Evolutionary conservation across 176 grass and related monocot species (phyloP).

Genomic region (Musa acuminata): DNA sequence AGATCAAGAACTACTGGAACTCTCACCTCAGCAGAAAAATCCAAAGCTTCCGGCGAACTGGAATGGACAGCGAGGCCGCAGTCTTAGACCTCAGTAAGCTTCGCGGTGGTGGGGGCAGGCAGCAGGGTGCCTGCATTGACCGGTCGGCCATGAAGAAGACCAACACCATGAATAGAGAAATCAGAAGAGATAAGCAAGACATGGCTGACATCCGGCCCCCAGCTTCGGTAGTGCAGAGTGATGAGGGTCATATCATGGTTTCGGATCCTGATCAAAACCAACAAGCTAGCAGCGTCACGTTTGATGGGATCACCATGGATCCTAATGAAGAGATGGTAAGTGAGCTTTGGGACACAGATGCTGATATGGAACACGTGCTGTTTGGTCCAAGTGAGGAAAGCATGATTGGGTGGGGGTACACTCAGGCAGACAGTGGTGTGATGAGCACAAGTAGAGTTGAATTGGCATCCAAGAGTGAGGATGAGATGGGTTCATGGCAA

Average conservation of each 20-base stretch:
- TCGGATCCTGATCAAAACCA: slow-evolving; percentile 39
- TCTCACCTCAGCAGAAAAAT: slow-evolving; percentile 72
- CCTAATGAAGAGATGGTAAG: slow-evolving; percentile 17
- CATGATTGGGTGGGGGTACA: not conserved
- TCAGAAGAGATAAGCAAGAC: slow-evolving; percentile 4
- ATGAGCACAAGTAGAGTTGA: not conserved
- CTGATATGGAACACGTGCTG: not conserved
- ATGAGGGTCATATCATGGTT: slow-evolving; percentile 35
- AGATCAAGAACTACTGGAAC: slow-evolving; percentile 99
- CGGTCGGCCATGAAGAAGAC: slow-evolving; percentile 24
- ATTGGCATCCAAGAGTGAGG: not conserved
- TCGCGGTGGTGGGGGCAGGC: slow-evolving; percentile 16
- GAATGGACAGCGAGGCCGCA: slow-evolving; percentile 8
- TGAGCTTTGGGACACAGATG: not conserved
- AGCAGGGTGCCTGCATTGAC: slow-evolving; percentile 24
- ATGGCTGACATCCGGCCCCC: slow-evolving; percentile 11
- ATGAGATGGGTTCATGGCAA: not conserved
- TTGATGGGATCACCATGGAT: slow-evolving; percentile 25
- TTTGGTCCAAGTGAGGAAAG: not conserved
- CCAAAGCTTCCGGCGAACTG: slow-evolving; percentile 39
- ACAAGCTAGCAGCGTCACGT: slow-evolving; percentile 1
- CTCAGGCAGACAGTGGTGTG: not conserved
- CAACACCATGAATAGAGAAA: not conserved
- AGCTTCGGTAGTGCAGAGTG: slow-evolving; percentile 24
- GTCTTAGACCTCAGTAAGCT: slow-evolving; percentile 31